Conservation (phyloP, 306 rosid genomes). For the Geum urbanum region DNA sequence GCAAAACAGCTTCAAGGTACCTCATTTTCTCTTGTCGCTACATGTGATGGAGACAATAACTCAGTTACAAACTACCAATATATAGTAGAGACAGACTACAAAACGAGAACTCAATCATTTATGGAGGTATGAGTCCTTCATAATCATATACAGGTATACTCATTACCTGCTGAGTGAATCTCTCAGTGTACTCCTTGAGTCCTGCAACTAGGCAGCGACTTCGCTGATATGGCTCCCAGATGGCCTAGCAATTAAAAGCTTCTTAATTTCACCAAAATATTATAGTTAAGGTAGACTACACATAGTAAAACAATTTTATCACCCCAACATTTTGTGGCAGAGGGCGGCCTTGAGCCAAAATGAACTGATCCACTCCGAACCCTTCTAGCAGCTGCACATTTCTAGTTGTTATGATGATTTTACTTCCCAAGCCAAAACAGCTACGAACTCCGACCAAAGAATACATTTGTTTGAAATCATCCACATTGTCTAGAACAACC, state of each 20-base stretch:
- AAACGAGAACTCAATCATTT: no score
- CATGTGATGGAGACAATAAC: neutral
- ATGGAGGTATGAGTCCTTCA: neutral
- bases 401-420: slow-evolving; percentile 23
- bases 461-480: slow-evolving; percentile 8
- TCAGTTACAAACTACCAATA: neutral
- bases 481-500: slow-evolving; percentile 18
- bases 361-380: slow-evolving; percentile 18
- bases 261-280: no score
- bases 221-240: slow-evolving; percentile 17
- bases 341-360: slow-evolving; percentile 18
- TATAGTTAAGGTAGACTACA: no score
- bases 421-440: slow-evolving; percentile 23
- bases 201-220: slow-evolving; percentile 13
- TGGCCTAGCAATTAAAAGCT: neutral
- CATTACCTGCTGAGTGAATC: neutral
- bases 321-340: slow-evolving; percentile 18
- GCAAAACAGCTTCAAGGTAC: neutral
- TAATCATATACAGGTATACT: no score
- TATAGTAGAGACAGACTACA: neutral
- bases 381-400: neutral
- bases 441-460: neutral
- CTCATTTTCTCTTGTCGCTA: neutral
- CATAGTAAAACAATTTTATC: neutral
- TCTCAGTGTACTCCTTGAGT: slow-evolving; percentile 1